Evolutionary conservation across 2,329 filamentous ascomycete genomes (phyloP), one percentile per base, ranked within the genome.

Genomic region (Talaromyces sp.): DNA sequence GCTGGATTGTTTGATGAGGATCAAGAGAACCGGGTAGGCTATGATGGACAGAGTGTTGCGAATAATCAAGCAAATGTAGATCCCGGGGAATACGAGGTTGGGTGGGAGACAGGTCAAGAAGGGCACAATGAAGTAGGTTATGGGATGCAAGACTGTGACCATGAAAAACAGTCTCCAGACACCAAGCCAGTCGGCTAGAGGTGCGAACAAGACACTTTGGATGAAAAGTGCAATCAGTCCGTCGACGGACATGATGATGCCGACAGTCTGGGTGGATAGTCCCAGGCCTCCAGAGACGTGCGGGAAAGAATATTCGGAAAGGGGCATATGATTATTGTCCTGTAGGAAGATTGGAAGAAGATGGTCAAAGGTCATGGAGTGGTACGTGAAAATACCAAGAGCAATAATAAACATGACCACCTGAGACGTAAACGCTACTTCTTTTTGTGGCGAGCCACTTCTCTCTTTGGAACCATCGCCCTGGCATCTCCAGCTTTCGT

Each of bases 351-450:
- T 96, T 8, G 92, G 92, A 58, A 96, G 81, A 0, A 97, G 83
- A 71, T 96, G 90, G 70, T 97, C 93, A 75, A 91, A 97, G 0
- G 89, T 92, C 92, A 97, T 97, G 41, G 89, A 91, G 75, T 97
- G 92, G 72, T 96, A 96, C 4, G 91, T 94, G 77, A 96, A 96
- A 64, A 97, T 90, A 51, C 89, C 90, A 54, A 97, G 78, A 1
- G 92, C 88, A n/a, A 91, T 69, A 43, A 94, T 86, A 57, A 96
- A 84, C 74, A 89, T 87, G 65, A 90, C 79, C 62, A 96, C 87
- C 46, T 83, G 84, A 74, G 77, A 81, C 1, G 82, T 87, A 66
- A 88, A 85, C 56, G 82, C 80, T 61, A 79, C 80, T 29, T 76
- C 70, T 14, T 72, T 71, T 56, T 66, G 65, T 3, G 60, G 53